Evolutionary conservation across 768 basidiomycete genomes (phyloP).

Genomic region (Leccinum broughii): DNA sequence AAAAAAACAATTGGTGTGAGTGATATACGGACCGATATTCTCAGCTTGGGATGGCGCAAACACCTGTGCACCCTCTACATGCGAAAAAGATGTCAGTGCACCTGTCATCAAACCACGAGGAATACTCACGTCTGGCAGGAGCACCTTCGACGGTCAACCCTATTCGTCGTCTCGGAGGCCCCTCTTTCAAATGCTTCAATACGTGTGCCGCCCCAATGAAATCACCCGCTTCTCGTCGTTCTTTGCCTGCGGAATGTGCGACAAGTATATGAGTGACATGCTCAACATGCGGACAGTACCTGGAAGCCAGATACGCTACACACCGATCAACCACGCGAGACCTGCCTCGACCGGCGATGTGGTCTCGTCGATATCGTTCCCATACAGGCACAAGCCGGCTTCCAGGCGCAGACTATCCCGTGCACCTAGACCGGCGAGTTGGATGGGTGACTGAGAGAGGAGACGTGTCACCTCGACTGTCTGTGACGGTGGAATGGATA

Average conservation of each 20-base stretch:
- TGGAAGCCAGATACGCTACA: slow-evolving; percentile 35
- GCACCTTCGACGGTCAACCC: slow-evolving; percentile 82
- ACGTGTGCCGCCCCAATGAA: slow-evolving; percentile 84
- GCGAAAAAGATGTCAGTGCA: slow-evolving; percentile 1
- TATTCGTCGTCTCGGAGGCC: slow-evolving; percentile 73
- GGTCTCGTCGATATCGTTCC: slow-evolving; percentile 87
- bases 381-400: slow-evolving; percentile 96
- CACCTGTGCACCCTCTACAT: slow-evolving; percentile 76
- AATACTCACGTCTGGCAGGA: slow-evolving; percentile 73
- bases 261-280: background rate
- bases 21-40: slow-evolving; percentile 53
- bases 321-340: slow-evolving; percentile 90
- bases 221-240: slow-evolving; percentile 62
- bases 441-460: slow-evolving; percentile 64
- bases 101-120: background rate
- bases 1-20: slow-evolving; percentile 6
- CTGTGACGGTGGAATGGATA: slow-evolving; percentile 82
- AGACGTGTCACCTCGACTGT: slow-evolving; percentile 68
- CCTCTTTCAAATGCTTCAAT: slow-evolving; percentile 74
- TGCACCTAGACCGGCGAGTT: slow-evolving; percentile 88
- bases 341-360: slow-evolving; percentile 90
- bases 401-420: slow-evolving; percentile 93
- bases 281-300: background rate
- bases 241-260: slow-evolving; percentile 60
- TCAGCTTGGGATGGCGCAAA: slow-evolving; percentile 55